Base-by-base conservation (phyloP, 805 yeast genomes). In the Spathaspora girioi region DNA sequence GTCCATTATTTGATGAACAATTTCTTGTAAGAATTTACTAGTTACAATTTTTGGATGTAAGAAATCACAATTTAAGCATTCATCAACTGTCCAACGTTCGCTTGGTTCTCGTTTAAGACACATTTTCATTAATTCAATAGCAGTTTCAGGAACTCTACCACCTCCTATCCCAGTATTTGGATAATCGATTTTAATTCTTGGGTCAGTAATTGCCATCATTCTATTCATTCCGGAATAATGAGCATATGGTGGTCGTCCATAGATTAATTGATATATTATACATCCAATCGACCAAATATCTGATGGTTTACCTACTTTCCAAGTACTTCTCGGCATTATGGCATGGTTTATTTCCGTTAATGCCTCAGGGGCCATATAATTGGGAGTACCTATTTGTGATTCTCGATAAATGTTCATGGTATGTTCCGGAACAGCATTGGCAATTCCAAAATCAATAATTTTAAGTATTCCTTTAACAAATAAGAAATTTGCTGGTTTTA, bases 261-360 rank as follows among this genome's bases (percentile, higher is more conserved):
- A 96, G 8, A 92, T 80, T 96, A 94, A 90, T 66, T 94, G 98
- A 68, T 91, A 93, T 0, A 94, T 75, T 2, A 94, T 93, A 66
- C 98, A 91, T 0, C 99, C 99, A 69, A 97, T 88, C 18, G 98
- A 91, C 99, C 99, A 94, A 14, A 94, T 84, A 70, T 94, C 99
- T 1, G 97, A 87, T 0, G 98, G 97, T 60, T 85, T 86, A 1
- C 98, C 97, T 10, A 92, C 96, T 66, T 82, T 88, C 93, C 86
- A 71, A 38, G 81, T 69, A 51, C 59, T 64, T 46, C 59, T 62
- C 3, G 50, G 55, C 9, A 47, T 50, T 5, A 23, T 23, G 3
- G 64, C 52, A 31, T 69, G 73, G 48, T 66, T 74, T 6, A 70
- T 81, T 66, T 87, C 96, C 44, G 86, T 77, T 53, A 93, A 70